These are phyloP conservation scores for Verticillium nonalfalfae DNA, from an alignment of 2,329 filamentous ascomycete genomes.

Conservation along the genomic window DNA sequence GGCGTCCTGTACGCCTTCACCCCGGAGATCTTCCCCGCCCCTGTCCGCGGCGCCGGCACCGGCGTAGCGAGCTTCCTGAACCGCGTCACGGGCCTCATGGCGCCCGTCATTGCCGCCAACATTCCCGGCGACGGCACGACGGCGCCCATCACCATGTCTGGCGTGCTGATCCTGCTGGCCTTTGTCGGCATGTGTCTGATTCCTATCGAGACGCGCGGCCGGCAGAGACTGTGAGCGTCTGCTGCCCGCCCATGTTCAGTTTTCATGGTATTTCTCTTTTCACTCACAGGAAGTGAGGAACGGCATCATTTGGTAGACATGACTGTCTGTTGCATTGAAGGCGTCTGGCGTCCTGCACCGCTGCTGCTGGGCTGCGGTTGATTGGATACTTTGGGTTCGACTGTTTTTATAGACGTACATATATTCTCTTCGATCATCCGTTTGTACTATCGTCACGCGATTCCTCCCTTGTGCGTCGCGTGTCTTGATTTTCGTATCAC, in stretches of 20 bases:
- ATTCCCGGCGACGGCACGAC: slow-evolving; percentile 51
- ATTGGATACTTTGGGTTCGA: not conserved
- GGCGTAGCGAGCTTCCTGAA: slow-evolving; percentile 69
- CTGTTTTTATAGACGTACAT: not conserved
- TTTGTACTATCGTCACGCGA: not conserved
- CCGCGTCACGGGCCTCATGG: slow-evolving; percentile 58
- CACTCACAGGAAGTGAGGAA: not conserved
- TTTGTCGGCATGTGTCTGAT: slow-evolving; percentile 55
- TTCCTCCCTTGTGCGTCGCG: too few species aligned
- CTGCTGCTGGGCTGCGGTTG: not conserved
- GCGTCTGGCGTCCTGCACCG: not conserved
- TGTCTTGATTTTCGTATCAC: too few species aligned
- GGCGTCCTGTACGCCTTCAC: slow-evolving; percentile 73
- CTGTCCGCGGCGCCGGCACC: slow-evolving; percentile 64
- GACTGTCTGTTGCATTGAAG: not conserved
- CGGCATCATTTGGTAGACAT: not conserved
- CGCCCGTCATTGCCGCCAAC: slow-evolving; percentile 61
- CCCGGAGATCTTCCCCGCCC: slow-evolving; percentile 69
- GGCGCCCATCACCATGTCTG: slow-evolving; percentile 51
- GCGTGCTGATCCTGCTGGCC: slow-evolving; percentile 48
- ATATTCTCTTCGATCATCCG: not conserved
- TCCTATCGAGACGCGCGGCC: slow-evolving; percentile 57
- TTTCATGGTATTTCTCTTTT: not conserved
- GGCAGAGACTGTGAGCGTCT: slow-evolving; percentile 42
- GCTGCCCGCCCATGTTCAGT: not conserved